A percentile compares a stretch with the other conserved stretches of the same genome.
phyloP scores from a whole-genome alignment of 169 alveolate species.

The Miamiensis avidus region DNA sequence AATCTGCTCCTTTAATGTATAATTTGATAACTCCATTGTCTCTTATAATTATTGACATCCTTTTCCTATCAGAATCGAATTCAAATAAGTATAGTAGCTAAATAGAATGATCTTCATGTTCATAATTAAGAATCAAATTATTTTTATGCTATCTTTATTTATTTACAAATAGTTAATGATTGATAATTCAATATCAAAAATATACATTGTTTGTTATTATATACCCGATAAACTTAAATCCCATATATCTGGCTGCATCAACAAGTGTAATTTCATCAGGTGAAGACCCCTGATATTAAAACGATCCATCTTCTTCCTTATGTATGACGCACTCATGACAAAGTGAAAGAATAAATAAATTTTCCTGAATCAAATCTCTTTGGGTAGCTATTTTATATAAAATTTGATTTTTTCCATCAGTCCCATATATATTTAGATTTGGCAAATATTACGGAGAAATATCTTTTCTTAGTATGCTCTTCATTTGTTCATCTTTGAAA shows the following conservation, averaged over 20 bases:
- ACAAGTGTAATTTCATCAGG: constrained; percentile 90
- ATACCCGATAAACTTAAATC: constrained; percentile 59
- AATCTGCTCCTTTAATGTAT: constrained; percentile 87
- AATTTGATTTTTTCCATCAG: not conserved
- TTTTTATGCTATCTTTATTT: not conserved
- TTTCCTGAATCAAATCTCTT: constrained; percentile 46
- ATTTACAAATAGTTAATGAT: not conserved
- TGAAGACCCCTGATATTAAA: constrained; percentile 75
- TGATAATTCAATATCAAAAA: not conserved
- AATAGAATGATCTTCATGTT: constrained; percentile 34
- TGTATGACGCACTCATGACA: constrained; percentile 78
- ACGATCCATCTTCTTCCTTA: constrained; percentile 37
- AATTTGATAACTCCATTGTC: constrained; percentile 55
- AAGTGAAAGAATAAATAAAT: constrained; percentile 58
- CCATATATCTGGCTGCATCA: constrained; percentile 80
- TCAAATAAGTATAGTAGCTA: constrained; percentile 69
- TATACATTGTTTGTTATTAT: not conserved
- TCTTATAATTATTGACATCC: constrained; percentile 82
- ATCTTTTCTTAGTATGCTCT: not conserved
- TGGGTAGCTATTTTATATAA: constrained; percentile 15
- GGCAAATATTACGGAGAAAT: not conserved
- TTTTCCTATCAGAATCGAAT: constrained; percentile 84
- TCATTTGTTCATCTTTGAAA: constrained; percentile 5
- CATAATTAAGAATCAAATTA: constrained; percentile 6
- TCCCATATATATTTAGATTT: not conserved